phyloP scores from a whole-genome alignment of 768 basidiomycete species.

The Scleroderma bovista region DNA sequence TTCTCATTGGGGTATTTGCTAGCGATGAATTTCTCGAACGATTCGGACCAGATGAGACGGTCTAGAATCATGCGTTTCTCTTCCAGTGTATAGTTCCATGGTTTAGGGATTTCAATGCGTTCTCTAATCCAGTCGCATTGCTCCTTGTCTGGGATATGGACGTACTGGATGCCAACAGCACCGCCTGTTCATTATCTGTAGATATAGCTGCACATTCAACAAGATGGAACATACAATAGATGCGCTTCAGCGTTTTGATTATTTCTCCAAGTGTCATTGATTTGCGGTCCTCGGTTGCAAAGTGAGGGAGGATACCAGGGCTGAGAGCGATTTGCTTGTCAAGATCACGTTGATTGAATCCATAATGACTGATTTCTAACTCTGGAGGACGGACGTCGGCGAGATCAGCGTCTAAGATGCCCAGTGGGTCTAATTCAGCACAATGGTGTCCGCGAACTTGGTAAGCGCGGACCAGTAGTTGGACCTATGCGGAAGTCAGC shows the following conservation, averaged over 20 bases:
- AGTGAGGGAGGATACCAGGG: conserved; percentile 94
- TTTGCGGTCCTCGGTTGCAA: conserved; percentile 79
- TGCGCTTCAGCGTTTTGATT: conserved; percentile 82
- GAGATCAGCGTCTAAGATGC: conserved; percentile 87
- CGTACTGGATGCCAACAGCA: conserved; percentile 84
- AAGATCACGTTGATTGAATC: conserved; percentile 90
- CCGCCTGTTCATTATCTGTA: conserved; percentile 49
- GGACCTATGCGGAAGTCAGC: conserved; percentile 54
- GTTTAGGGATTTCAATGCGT: conserved; percentile 90
- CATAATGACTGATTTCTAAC: conserved; percentile 89
- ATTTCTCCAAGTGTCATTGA: conserved; percentile 90
- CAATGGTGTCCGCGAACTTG: conserved; percentile 98
- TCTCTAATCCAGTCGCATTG: conserved; percentile 99
- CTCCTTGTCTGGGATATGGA: conserved; percentile 96
- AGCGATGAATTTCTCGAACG: conserved; percentile 97
- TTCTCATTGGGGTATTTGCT: conserved; percentile 99
- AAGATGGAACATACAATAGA: conserved; percentile 71
- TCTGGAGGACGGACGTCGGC: conserved; percentile 76
- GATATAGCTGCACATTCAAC: neutral
- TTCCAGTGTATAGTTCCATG: conserved; percentile 96
- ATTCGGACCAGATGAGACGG: conserved; percentile 99
- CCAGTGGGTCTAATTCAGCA: conserved; percentile 93
- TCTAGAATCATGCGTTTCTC: conserved; percentile 99
- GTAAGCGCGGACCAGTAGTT: conserved; percentile 96
- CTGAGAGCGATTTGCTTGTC: conserved; percentile 93